phyloP scores from a whole-genome alignment of 2,329 filamentous ascomycete genomes.

The Amesomyces nigricolor region DNA sequence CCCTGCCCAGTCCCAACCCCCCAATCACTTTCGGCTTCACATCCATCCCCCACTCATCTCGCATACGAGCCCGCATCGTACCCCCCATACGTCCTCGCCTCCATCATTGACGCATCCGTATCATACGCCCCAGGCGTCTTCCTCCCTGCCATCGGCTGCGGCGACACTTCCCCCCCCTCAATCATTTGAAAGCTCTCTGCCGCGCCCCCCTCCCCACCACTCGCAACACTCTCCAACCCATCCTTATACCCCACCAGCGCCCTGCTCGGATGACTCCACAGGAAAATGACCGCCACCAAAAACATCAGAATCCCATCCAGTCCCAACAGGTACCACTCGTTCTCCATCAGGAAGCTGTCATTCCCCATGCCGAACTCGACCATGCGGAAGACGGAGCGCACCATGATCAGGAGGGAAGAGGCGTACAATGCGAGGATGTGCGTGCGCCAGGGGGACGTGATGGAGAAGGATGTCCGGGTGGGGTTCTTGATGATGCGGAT shows the following conservation, averaged over 20 bases:
- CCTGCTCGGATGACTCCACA: slow-evolving; percentile 20
- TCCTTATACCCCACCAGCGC: slow-evolving; percentile 21
- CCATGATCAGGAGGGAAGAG: slow-evolving; percentile 40
- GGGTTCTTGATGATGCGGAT: slow-evolving; percentile 34
- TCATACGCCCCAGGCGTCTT: not conserved
- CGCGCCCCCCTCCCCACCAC: not conserved
- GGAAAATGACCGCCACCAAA: slow-evolving; percentile 9
- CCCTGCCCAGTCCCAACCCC: no score
- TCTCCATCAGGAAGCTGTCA: slow-evolving; percentile 37
- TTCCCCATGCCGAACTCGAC: slow-evolving; percentile 43
- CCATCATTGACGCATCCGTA: not conserved
- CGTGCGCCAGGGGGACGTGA: slow-evolving; percentile 23
- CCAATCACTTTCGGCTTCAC: no score
- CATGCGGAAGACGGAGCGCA: slow-evolving; percentile 44
- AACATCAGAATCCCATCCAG: slow-evolving; percentile 31
- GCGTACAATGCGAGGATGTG: slow-evolving; percentile 38
- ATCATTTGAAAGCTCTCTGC: slow-evolving; percentile 8
- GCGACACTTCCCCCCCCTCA: not conserved
- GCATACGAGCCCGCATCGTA: no score
- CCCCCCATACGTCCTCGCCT: no score
- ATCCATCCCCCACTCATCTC: no score
- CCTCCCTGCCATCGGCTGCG: no score
- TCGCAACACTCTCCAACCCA: not conserved
- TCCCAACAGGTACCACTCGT: slow-evolving; percentile 42
- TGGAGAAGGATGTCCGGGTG: slow-evolving; percentile 24